Base-by-base conservation (phyloP, 2,329 filamentous ascomycete genomes). In the Alternaria longipes region DNA sequence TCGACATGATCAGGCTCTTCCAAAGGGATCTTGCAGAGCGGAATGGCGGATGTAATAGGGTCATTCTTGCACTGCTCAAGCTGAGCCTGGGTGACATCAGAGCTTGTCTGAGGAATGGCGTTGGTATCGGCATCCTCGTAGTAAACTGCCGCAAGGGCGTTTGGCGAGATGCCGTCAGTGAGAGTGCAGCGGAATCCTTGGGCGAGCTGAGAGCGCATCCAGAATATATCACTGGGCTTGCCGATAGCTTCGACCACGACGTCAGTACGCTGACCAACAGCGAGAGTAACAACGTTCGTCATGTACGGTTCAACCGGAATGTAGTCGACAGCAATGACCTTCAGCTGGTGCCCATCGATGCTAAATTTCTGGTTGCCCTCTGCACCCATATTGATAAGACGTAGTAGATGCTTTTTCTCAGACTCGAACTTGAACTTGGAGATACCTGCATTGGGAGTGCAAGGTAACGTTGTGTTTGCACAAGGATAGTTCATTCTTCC, bases 121-220 rank as follows among this genome's bases (percentile, higher is more conserved):
- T 74, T 78, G 1, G 80, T 81, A 68, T 90, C 81, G 8, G 87
- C 85, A 9, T 81, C 70, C 44, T 89, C 82, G 74, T 92, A 92
- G 78, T 89, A 90, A 53, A 92, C 82, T 9, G 84, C 86, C 0
- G 89, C 90, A 0, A 69, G 54, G 36, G 69, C 70, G 26, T 69
- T 68, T 1, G 70, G 70, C 3, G 67, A 67, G 51, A 67, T 54
- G 8, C 62, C 61, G 7, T 64, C 54, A 34, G 51, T 65, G 16
- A 70, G 62, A 6, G 61, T 68, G 34, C 65, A 67, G 49, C 64
- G 61, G 24, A 60, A 63, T 9, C 60, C 60, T 18, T 64, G 63
- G 4, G 57, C 67, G n/a, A 71, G 63, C 24, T 70, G 66, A n/a
- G 66, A 67, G 56, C 79, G 75, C 77, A 81, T 80, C 77, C 78